These are phyloP conservation scores for Nicotiana rustica DNA, from an alignment of 305 asterid genomes.

Conservation along the genomic window DNA sequence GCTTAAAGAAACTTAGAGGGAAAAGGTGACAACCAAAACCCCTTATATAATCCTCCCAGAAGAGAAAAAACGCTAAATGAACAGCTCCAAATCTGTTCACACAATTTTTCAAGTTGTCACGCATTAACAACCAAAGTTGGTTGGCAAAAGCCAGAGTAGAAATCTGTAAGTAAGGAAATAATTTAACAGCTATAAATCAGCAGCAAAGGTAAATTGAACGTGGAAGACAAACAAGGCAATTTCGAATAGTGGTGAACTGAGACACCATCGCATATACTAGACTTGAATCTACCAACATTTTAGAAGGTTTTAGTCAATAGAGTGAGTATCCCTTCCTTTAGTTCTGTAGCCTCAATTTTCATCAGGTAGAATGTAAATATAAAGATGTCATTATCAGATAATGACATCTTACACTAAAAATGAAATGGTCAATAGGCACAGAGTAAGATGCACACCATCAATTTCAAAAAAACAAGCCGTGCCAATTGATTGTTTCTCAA, in stretches of 20 bases:
- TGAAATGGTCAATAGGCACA: not conserved
- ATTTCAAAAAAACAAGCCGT: not conserved
- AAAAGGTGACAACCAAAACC: not conserved
- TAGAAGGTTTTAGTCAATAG: not conserved
- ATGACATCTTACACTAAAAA: not conserved
- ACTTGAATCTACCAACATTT: not conserved
- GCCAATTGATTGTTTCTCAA: not conserved
- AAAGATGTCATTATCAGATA: not conserved
- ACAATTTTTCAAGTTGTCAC: not conserved
- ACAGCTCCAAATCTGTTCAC: too few relatives aligned
- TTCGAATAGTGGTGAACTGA: not conserved
- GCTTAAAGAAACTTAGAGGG: not conserved
- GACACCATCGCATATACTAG: not conserved
- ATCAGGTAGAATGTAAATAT: not conserved
- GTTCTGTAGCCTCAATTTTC: not conserved
- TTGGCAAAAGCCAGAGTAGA: not conserved
- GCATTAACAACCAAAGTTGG: not conserved
- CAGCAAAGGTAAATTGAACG: not conserved
- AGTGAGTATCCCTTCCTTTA: not conserved
- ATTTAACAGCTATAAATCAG: not conserved
- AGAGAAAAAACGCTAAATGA: too few relatives aligned
- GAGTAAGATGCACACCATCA: not conserved
- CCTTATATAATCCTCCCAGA: not conserved
- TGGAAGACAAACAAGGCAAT: not conserved
- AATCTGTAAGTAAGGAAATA: not conserved